Evolutionary conservation across 2,329 filamentous ascomycete genomes (phyloP), one percentile per base, ranked within the genome.

Genomic region (Lomentospora prolificans): DNA sequence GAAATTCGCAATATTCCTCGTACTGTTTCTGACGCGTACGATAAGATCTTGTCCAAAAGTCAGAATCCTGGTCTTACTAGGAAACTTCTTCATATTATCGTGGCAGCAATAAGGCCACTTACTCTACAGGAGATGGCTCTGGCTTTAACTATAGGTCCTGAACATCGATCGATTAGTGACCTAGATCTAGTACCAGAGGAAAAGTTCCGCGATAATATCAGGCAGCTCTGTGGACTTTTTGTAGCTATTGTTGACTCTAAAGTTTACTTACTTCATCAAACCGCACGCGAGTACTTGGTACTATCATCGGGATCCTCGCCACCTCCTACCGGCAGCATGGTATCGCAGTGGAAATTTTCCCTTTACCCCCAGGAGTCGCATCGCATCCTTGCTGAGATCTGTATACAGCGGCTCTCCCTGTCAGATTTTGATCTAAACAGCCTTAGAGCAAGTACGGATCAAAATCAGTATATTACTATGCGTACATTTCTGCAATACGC

Each of bases 221-320:
- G 66, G n/a, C 56, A 64, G 2, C 55, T 59, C 1, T 71, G 67
- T 55, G 64, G 68, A 19, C 66, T 69, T 5, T 70, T 71, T 57
- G 60, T 69, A 0, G 61, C 59, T 17, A 51, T 66, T 31, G 58
- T 17, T 12, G 57, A 63, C 22, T 41, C 39, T n/a, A 64, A 57
- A 6, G 60, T 66, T 19, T 62, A 59, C 58, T 56, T 66, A 22
- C 59, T 68, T 25, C 65, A 69, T 50, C 63, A 68, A 55, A 66
- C 66, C 7, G 65, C 63, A 7, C 66, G 64, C 57, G 66, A 67
- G 46, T 68, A 66, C 36, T 61, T 68, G 30, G 50, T 55, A 19
- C 22, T 19, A 25, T 19, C 19, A 19, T 24, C 19, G n/a, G n/a
- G 5, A 2, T 9, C 4, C 14, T 44, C 39, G 10, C 9, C 19